Percentiles rank a stretch among this genome's conserved stretches.
These are phyloP conservation scores for Fusarium burgessii DNA, from an alignment of 2,329 filamentous ascomycete species.

Conservation along the genomic window DNA sequence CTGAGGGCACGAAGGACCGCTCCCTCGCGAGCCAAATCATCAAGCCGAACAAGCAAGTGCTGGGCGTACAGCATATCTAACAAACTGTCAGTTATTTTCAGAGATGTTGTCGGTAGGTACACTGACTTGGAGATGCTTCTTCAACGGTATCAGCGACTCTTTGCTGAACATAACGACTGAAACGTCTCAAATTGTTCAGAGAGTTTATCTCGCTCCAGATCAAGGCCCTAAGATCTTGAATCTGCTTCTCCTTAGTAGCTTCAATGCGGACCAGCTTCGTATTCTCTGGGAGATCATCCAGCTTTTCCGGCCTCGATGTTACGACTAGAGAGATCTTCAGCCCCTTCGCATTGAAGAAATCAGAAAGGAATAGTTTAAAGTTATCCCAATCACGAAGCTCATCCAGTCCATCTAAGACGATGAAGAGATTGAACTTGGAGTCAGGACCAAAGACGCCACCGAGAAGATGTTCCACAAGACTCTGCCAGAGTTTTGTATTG, in stretches of 20 bases:
- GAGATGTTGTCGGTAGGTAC: too few species aligned
- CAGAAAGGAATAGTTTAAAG: background rate
- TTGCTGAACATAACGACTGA: conserved; percentile 48
- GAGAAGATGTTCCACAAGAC: background rate
- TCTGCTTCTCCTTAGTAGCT: conserved; percentile 46
- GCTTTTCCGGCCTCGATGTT: conserved; percentile 39
- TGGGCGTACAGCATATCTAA: conserved; percentile 53
- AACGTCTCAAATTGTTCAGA: conserved; percentile 40
- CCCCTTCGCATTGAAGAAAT: background rate
- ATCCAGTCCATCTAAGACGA: conserved; percentile 17
- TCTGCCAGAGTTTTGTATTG: background rate
- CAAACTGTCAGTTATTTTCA: background rate
- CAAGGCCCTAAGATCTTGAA: conserved; percentile 45
- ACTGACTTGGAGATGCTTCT: conserved; percentile 50
- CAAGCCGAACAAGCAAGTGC: conserved; percentile 49
- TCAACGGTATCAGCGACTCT: conserved; percentile 48
- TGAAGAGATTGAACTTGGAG: background rate
- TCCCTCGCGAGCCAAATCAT: conserved; percentile 50
- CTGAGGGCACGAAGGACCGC: conserved; percentile 48
- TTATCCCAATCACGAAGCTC: background rate
- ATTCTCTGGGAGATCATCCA: conserved; percentile 14
- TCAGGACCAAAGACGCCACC: background rate
- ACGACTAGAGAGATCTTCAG: conserved; percentile 45
- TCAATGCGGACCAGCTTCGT: conserved; percentile 23
- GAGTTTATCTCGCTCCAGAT: conserved; percentile 46